Evolutionary conservation across 495 filamentous ascomycete genomes (phyloP), one percentile per base, ranked within the genome.

Genomic region (Haplographium delicatum): DNA sequence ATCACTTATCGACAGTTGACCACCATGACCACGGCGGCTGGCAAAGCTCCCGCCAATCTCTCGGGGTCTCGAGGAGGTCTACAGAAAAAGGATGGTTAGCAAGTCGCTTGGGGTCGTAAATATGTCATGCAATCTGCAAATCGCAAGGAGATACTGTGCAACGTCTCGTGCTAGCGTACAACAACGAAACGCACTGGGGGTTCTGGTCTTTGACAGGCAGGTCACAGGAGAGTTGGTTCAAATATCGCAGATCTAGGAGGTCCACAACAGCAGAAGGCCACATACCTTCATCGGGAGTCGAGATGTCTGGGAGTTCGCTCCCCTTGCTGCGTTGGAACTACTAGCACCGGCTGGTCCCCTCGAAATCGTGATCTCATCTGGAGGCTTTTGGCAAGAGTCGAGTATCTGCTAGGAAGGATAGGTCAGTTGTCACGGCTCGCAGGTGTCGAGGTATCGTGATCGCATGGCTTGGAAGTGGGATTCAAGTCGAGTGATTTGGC

Each of bases 1-100:
- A 60, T 80, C 76, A 49, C 74, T 78, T 56, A 80, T 78, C 47
- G 76, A 80, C 31, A 78, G 72, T 61, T 77, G 73, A 56, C 64
- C 71, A 44, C 56, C 72, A 66, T 80, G 76, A 50, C 76, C 74
- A 51, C 75, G 72, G 63, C 75, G 70, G 63, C 65, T 75, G 50
- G 72, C 65, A 64, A 78, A 76, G 60, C 72, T 78, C 61, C 66
- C 68, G 62, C 70, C 74, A 64, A 73, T 66, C 67, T 79, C 71
- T 62, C 69, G 74, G 65, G 70, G 71, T 62, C 73, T 71, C 54
- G 70, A 69, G 62, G 76, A 76, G 65, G 76, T 75, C 76, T 80
- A 61, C 34, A 58, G 28, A 35, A 15, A 46, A 2, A 24, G 22
- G 33, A 44, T n/a, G 34, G 59, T 62, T 22, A 62, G 59, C 41